Conservation (phyloP, 345 rosid genomes). For the Hirschfeldia incana region DNA sequence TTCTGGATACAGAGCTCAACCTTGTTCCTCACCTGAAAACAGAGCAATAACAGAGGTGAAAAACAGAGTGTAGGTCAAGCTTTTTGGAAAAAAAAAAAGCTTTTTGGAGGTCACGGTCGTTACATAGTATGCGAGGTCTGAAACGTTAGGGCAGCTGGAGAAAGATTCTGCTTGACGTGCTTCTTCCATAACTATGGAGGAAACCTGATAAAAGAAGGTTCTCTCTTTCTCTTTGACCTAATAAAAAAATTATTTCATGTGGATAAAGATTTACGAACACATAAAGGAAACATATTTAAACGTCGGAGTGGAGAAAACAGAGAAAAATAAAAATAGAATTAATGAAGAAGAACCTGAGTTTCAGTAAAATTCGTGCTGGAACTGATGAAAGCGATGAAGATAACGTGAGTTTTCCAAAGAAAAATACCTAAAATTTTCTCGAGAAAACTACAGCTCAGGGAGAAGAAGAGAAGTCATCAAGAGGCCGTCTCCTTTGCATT, state of each 20-base stretch:
- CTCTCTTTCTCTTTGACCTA: no score
- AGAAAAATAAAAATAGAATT: background rate
- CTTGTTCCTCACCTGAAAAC: background rate
- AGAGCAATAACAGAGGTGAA: background rate
- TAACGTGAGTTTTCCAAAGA: no score
- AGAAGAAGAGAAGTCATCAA: background rate
- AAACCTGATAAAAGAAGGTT: background rate
- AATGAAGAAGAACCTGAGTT: background rate
- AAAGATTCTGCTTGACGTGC: background rate
- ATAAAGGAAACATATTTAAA: background rate
- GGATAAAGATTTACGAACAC: background rate
- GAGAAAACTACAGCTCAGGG: background rate
- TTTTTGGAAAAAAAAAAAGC: background rate
- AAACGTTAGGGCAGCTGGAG: background rate
- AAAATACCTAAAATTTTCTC: no score
- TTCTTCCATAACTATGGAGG: background rate
- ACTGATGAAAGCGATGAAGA: no score
- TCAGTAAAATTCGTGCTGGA: background rate
- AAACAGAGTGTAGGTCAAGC: background rate
- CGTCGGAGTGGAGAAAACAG: background rate
- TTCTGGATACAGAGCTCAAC: conserved; percentile 5
- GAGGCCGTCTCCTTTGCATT: no score
- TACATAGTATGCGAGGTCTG: background rate
- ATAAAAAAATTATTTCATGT: background rate
- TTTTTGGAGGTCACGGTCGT: background rate